Conservation (phyloP, 2,329 filamentous ascomycete species). For the Dactylellina cionopaga region DNA sequence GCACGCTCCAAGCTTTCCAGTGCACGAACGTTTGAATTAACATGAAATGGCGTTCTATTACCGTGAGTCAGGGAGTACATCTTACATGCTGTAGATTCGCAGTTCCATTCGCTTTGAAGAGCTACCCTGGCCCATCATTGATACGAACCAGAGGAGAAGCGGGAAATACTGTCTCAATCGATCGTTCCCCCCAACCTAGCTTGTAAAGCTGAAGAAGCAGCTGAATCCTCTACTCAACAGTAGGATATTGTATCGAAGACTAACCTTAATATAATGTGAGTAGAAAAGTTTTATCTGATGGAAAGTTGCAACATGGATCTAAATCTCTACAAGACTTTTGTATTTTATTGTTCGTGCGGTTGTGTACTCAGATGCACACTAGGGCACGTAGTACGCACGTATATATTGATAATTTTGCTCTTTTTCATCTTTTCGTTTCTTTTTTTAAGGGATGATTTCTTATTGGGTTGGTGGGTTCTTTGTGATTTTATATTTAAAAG, state of each 20-base stretch:
- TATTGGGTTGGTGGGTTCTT: no score
- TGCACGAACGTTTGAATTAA: no score
- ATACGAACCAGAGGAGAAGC: background rate
- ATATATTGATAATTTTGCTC: no score
- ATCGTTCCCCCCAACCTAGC: background rate
- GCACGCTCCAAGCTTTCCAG: no score
- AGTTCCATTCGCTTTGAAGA: background rate
- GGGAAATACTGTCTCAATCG: background rate
- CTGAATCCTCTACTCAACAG: background rate
- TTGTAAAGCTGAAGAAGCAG: background rate
- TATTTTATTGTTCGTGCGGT: no score
- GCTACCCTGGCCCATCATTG: background rate
- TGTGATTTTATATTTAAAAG: no score
- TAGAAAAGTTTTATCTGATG: background rate
- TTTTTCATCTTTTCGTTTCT: no score
- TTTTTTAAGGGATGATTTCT: no score
- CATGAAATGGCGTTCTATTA: no score
- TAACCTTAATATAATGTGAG: background rate
- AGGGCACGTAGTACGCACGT: no score
- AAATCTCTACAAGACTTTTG: no score
- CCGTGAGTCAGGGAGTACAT: background rate
- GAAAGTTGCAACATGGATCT: background rate
- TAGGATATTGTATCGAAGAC: background rate
- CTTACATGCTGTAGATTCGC: background rate
- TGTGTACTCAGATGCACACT: no score